Evolutionary conservation across 768 basidiomycete species (phyloP).

Genomic region (Trametes maxima): DNA sequence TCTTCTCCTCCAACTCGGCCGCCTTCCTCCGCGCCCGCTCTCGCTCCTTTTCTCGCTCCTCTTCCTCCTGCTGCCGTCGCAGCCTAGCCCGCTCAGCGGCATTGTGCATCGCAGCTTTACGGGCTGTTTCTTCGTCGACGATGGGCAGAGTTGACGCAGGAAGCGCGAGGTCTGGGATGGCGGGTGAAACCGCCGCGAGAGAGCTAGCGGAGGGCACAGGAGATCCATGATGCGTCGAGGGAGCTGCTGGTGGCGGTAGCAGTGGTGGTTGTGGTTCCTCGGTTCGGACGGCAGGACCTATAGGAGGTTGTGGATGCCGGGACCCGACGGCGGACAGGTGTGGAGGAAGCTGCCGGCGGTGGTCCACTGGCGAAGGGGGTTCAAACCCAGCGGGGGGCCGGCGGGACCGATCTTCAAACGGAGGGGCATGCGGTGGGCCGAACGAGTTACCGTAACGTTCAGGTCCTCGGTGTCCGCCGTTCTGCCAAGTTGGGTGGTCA

Average conservation of each 20-base stretch:
- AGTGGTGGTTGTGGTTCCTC: conserved; percentile 33
- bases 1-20: conserved; percentile 68
- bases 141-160: conserved; percentile 24
- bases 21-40: conserved; percentile 84
- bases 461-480: background rate
- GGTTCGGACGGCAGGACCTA: background rate
- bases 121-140: conserved; percentile 56
- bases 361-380: background rate
- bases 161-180: conserved; percentile 15
- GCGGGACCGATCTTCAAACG: conserved; percentile 12
- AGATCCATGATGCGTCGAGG: conserved; percentile 10
- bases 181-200: conserved; percentile 25
- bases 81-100: conserved; percentile 84
- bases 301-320: background rate
- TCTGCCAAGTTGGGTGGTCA: conserved; percentile 17
- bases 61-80: conserved; percentile 81
- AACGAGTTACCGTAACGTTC: conserved; percentile 5
- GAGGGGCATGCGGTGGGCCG: conserved; percentile 12
- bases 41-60: conserved; percentile 74
- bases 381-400: conserved; percentile 7
- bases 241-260: conserved; percentile 5
- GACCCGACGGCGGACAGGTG: conserved; percentile 42
- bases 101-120: conserved; percentile 78
- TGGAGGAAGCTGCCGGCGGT: conserved; percentile 53
- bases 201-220: conserved; percentile 22